Evolutionary conservation across 345 rosid genomes (phyloP).

Genomic region (Populus nigra): DNA sequence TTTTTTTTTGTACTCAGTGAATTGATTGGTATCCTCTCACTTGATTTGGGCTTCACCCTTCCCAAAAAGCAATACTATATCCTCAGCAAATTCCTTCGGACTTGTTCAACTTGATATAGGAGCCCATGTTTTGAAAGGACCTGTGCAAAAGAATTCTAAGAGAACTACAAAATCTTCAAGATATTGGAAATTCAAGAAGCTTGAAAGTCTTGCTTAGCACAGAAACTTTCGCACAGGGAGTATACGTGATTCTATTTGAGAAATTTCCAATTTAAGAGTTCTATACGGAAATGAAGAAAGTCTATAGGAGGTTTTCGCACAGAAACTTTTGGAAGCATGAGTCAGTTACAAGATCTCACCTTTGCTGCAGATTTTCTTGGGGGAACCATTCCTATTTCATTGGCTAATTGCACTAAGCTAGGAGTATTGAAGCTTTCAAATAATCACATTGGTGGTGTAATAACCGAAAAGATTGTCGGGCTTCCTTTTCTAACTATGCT

Average conservation of each 20-base stretch:
- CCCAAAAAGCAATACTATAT: neutral
- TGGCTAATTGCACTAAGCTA: neutral
- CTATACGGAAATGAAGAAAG: neutral
- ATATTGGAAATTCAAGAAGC: neutral
- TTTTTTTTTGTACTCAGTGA: too few relatives aligned
- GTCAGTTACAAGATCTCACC: neutral
- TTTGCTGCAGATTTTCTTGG: neutral
- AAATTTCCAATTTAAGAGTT: neutral
- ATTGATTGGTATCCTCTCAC: neutral
- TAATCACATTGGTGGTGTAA: neutral
- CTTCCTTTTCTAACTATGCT: neutral
- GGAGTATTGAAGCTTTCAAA: rapidly evolving
- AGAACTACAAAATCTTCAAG: neutral
- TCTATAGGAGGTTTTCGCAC: neutral
- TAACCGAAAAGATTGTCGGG: neutral
- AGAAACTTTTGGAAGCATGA: neutral
- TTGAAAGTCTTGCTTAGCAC: rapidly evolving
- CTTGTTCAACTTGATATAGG: neutral
- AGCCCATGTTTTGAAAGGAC: neutral
- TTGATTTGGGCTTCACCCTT: neutral
- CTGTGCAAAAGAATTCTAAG: neutral
- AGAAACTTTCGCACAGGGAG: neutral
- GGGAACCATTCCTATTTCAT: neutral
- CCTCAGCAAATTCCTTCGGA: neutral
- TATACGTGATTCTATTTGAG: neutral